phyloP scores from a whole-genome alignment of 768 basidiomycete genomes.

The Clathrus columnatus region DNA sequence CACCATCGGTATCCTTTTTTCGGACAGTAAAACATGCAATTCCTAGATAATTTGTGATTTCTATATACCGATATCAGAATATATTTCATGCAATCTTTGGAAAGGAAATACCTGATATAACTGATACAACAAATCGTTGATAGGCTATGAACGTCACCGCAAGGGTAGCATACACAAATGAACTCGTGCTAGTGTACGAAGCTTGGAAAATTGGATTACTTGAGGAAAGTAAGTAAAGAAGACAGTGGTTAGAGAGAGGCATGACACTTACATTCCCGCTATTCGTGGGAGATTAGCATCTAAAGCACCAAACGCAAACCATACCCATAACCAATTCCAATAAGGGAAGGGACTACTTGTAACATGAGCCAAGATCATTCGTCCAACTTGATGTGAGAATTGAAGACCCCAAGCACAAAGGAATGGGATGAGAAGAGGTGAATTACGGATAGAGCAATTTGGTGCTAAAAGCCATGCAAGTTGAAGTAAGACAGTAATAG shows the following conservation, averaged over 20 bases:
- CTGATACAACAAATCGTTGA: conserved; percentile 69
- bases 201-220: conserved; percentile 69
- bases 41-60: conserved; percentile 87
- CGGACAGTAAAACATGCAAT: conserved; percentile 92
- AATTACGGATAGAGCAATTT: conserved; percentile 63
- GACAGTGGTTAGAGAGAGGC: not conserved
- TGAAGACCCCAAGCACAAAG: conserved; percentile 89
- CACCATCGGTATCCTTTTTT: conserved; percentile 66
- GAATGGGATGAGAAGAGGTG: conserved; percentile 77
- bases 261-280: conserved; percentile 48
- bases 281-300: conserved; percentile 76
- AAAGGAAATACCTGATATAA: conserved; percentile 38
- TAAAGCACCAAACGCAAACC: conserved; percentile 64
- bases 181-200: conserved; percentile 47
- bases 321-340: conserved; percentile 84
- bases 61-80: conserved; percentile 17
- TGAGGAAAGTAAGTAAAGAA: conserved; percentile 5
- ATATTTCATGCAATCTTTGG: not conserved
- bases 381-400: conserved; percentile 83
- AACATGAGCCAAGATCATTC: conserved; percentile 90
- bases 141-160: conserved; percentile 61
- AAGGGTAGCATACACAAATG: conserved; percentile 69
- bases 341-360: conserved; percentile 76
- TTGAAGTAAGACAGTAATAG: conserved; percentile 60
- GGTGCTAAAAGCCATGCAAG: conserved; percentile 76